phyloP scores from a whole-genome alignment of 768 basidiomycete species.

The Russula virescens region DNA sequence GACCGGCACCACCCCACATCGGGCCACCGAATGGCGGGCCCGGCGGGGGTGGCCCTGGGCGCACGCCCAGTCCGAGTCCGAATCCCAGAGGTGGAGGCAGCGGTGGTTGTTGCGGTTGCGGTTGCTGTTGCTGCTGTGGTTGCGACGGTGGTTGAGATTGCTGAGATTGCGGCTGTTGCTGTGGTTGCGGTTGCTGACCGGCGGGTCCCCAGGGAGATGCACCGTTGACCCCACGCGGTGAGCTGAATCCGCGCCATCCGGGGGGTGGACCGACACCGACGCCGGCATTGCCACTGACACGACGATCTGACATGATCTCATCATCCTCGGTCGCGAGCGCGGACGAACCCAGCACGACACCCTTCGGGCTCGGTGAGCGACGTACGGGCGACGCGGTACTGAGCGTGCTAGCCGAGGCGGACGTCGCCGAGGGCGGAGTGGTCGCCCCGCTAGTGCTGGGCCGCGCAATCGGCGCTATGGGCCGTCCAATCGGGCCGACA shows the following conservation, averaged over 20 bases:
- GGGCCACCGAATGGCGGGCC: conserved; percentile 9
- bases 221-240: conserved; percentile 11
- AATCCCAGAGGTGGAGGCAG: conserved; percentile 11
- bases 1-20: conserved; percentile 20
- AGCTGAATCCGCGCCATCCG: conserved; percentile 17
- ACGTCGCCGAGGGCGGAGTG: conserved; percentile 43
- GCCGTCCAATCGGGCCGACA: conserved; percentile 27
- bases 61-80: conserved; percentile 13
- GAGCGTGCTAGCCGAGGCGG: not conserved
- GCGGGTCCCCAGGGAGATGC: conserved; percentile 13
- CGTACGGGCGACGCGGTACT: conserved; percentile 47
- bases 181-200: not conserved
- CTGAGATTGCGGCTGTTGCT: not conserved
- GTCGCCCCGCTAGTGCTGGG: conserved; percentile 42
- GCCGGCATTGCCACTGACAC: conserved; percentile 1
- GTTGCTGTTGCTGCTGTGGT: not conserved
- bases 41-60: conserved; percentile 9
- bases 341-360: conserved; percentile 60
- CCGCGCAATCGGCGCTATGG: conserved; percentile 64
- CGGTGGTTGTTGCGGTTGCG: not conserved
- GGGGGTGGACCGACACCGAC: conserved; percentile 9
- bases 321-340: conserved; percentile 77
- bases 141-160: not conserved
- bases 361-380: conserved; percentile 54
- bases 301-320: conserved; percentile 57